A percentile compares a stretch with the other conserved stretches of the same genome.
phyloP scores from a whole-genome alignment of 257 asterid species.

The Eustoma russellianum region DNA sequence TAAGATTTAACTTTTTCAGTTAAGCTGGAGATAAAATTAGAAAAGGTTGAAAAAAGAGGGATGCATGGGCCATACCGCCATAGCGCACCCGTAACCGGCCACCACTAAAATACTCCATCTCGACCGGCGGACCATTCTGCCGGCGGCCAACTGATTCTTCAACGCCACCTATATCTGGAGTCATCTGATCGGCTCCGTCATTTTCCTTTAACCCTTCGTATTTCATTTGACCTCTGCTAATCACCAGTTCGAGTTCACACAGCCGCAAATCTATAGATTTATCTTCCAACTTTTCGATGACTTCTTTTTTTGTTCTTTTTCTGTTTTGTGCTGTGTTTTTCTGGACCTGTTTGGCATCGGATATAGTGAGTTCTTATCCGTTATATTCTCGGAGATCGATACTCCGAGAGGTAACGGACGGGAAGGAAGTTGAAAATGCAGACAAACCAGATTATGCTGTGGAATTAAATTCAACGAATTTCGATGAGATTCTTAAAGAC shows the following conservation, averaged over 20 bases:
- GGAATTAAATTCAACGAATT: conserved; percentile 65
- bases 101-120: too few species aligned
- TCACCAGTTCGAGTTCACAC: neutral
- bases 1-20: too few species aligned
- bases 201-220: neutral
- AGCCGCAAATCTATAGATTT: neutral
- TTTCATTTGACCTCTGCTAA: neutral
- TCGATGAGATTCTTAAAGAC: conserved; percentile 56
- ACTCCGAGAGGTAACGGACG: conserved; percentile 41
- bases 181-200: neutral
- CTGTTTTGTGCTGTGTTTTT: conserved; percentile 20
- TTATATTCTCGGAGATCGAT: conserved; percentile 39
- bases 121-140: too few species aligned
- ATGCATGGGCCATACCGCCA: too few species aligned
- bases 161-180: neutral
- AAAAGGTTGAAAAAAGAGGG: too few species aligned
- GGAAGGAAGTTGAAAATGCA: conserved; percentile 6
- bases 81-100: too few species aligned
- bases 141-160: neutral
- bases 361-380: conserved; percentile 18
- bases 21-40: too few species aligned
- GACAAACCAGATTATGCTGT: conserved; percentile 46
- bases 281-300: conserved; percentile 1
- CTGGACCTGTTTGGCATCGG: conserved; percentile 20
- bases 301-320: conserved; percentile 11